Evolutionary conservation across 2,329 filamentous ascomycete species (phyloP).

Genomic region (Pestalotiopsis sp.): DNA sequence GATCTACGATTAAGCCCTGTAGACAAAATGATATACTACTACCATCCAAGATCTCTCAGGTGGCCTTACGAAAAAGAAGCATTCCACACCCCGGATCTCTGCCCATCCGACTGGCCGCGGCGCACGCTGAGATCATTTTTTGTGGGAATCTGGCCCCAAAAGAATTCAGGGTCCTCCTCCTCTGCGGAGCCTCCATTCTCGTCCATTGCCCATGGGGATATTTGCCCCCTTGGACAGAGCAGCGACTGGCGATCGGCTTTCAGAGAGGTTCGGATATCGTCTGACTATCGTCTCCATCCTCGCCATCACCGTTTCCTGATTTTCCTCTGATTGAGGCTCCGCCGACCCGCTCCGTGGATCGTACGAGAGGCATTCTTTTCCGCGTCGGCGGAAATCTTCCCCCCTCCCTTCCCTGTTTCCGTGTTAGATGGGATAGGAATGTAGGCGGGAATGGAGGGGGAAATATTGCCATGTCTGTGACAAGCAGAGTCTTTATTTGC

Average conservation of each 20-base stretch:
- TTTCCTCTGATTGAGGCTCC: neutral
- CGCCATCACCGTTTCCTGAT: neutral
- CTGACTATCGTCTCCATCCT: neutral
- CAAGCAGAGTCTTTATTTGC: neutral
- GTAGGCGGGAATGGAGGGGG: neutral
- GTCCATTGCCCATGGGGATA: neutral
- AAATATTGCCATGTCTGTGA: neutral
- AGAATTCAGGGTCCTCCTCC: neutral
- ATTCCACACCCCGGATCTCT: neutral
- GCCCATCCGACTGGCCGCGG: neutral
- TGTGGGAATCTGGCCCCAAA: neutral
- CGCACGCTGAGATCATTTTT: neutral
- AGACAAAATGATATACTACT: neutral
- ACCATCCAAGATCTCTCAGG: neutral
- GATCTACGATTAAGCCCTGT: neutral
- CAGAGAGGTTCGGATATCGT: neutral
- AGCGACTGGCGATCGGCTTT: neutral
- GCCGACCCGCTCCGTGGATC: neutral
- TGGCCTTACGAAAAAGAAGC: neutral
- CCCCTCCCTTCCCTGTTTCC: neutral
- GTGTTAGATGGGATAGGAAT: neutral
- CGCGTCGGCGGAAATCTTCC: neutral
- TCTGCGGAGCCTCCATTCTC: neutral
- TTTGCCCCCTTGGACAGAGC: neutral
- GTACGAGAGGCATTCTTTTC: neutral